Base-by-base conservation (phyloP, 345 rosid genomes). In the Eucalyptus tenuipes region DNA sequence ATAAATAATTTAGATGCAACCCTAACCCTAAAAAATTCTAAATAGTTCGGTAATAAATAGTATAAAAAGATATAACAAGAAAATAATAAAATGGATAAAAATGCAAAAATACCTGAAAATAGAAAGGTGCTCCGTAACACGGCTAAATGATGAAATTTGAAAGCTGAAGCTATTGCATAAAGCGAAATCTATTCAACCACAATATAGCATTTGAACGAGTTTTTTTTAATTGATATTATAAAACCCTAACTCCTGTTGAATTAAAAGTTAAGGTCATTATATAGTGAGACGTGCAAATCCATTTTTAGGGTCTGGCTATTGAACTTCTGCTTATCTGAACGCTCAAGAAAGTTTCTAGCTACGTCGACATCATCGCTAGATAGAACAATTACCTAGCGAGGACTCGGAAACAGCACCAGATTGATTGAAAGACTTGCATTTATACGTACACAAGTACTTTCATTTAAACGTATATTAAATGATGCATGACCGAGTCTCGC, bases 181-280 rank as follows among this genome's bases (percentile, higher is more conserved):
- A 14, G 40, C 40, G 2, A 64, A n/a, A 64, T 15, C 10, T 14
- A 31, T 64, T n/a, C 75, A 64, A 64, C 10, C 75, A n/a, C 10
- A n/a, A 16, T 7, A 64, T 13, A 64, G 15, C 37, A n/a, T n/a
- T 0, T 61, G 37, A 13, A 61, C 3, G 8, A 61, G 6, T 3
- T 16, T 31, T 16, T 16, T 37, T 17, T 8, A 31, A 66, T 66
- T 66, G 37, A 8, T 66, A 10, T 15, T 16, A 20, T 52, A 52
- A 52, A 52, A 20, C 1, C 40, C 7, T 8, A 68, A 8, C 13
- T 16, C 42, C 79, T 4, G 3, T 31, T 37, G 17, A 33, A 71
- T 71, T 17, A 37, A 71, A 71, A 71, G 81, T 33, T 33, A 33
- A 10, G 7, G 25, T 71, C 25, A 22, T 33, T 8, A 31, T 66